Base-by-base conservation (phyloP, 176 grass and related monocot species). In the Musa schizocarpa region DNA sequence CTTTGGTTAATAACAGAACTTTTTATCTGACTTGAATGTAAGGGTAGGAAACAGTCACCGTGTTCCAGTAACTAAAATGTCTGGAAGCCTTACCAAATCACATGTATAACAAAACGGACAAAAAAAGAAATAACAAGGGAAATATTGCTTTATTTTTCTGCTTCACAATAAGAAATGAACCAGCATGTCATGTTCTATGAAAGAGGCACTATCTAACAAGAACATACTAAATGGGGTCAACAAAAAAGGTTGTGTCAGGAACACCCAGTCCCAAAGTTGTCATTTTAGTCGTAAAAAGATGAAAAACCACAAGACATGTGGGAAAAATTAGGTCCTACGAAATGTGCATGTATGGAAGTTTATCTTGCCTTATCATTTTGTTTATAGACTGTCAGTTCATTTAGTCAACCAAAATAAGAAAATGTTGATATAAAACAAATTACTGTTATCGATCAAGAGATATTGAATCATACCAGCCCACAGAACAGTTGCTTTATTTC, bases 401-500 rank as follows among this genome's bases (percentile, higher is more conserved):
- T 53, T 23, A 43, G 34, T 11, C 13, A 71, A 71, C 17, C 48
- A 50, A 71, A 17, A 71, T 50, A 71, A 19, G n/a, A 19, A 50
- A 71, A 51, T 9, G 13, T 52, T 52, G 23, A 11, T 72, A 62
- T 62, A 62, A 57, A 13, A 43, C 12, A 57, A 62, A n/a, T 62
- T 7, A 9, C 17, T 19, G 11, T 20, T 72, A 62, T 22, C 21
- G 26, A 43, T 49, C 58, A 72, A 76, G 9, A 1, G 9, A 19
- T 50, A 50, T 71, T 23, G 50, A 25, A 65, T 86, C 77, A 62
- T 87, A 99, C 95, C 95, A 71, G 90, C 84, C 91, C 88, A 99
- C 50, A 99, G 83, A 27, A 94, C 88, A 23, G 95, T 99, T 29
- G 84, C 86, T 72, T 84, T 93, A 74, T 87, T 88, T 78, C 92